phyloP scores from a whole-genome alignment of 2,329 filamentous ascomycete species.

The Aspergillus candidus region DNA sequence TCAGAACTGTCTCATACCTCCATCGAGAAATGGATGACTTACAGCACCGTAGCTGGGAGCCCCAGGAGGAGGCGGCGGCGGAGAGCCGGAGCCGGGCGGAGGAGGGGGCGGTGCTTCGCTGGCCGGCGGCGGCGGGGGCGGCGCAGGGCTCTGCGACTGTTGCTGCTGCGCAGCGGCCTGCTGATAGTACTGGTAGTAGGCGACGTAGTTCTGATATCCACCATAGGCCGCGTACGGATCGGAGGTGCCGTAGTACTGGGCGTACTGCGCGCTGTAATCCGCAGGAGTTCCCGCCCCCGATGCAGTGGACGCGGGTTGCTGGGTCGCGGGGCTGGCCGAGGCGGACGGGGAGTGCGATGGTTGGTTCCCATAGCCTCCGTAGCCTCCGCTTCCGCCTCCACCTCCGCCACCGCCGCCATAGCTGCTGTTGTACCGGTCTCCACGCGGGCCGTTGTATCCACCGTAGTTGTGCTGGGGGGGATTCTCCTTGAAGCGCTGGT shows the following conservation, averaged over 20 bases:
- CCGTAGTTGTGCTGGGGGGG: slow-evolving; percentile 62
- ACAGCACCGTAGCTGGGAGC: slow-evolving; percentile 57
- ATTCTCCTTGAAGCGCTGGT: slow-evolving; percentile 82
- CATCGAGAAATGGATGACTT: slow-evolving; percentile 27
- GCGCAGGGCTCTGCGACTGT: slow-evolving; percentile 38
- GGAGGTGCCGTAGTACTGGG: slow-evolving; percentile 66
- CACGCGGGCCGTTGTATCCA: slow-evolving; percentile 48
- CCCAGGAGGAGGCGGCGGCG: slow-evolving; percentile 54
- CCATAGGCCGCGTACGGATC: slow-evolving; percentile 91
- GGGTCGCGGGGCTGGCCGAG: slow-evolving; percentile 41
- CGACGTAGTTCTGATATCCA: slow-evolving; percentile 68
- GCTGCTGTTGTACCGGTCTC: slow-evolving; percentile 40
- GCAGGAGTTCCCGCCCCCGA: slow-evolving; percentile 34
- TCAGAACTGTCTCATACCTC: not conserved
- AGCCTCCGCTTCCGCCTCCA: slow-evolving; percentile 28
- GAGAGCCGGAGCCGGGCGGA: slow-evolving; percentile 55
- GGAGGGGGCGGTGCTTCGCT: slow-evolving; percentile 53
- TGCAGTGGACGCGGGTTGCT: slow-evolving; percentile 32
- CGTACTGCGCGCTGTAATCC: slow-evolving; percentile 76
- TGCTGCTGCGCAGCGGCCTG: slow-evolving; percentile 51
- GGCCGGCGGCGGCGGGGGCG: slow-evolving; percentile 53
- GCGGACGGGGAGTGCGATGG: slow-evolving; percentile 37
- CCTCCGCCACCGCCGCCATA: slow-evolving; percentile 36
- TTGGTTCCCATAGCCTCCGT: slow-evolving; percentile 31
- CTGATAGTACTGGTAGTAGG: slow-evolving; percentile 64